Conservation (phyloP, 352 stramenopile species). For the Phytophthora chlamydospora region DNA sequence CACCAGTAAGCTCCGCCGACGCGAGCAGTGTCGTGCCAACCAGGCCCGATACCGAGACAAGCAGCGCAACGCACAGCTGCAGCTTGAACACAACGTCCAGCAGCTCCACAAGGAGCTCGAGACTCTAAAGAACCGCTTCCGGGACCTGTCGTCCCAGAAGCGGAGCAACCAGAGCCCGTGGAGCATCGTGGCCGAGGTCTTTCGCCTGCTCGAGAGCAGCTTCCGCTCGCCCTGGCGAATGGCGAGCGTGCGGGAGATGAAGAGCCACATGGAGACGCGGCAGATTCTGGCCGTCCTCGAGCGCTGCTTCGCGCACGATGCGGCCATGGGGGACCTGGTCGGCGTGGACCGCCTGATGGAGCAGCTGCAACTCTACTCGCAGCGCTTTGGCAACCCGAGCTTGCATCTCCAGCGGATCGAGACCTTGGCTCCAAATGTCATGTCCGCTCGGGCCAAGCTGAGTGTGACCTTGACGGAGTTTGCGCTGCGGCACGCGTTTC, state of each 20-base stretch:
- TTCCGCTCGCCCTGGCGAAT: slow-evolving; percentile 16
- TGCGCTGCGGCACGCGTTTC: slow-evolving; percentile 4
- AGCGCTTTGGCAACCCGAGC: slow-evolving; percentile 1
- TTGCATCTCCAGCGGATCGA: slow-evolving; percentile 9
- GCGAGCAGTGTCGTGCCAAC: slow-evolving; percentile 24
- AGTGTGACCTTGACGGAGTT: slow-evolving; percentile 12
- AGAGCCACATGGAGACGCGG: slow-evolving; percentile 3
- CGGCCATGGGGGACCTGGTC: slow-evolving; percentile 3
- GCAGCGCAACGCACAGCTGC: slow-evolving; percentile 11
- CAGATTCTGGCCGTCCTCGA: slow-evolving; percentile 13
- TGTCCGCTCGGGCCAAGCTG: neutral
- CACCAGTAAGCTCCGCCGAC: neutral
- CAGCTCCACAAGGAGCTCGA: slow-evolving; percentile 8
- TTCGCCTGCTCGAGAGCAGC: slow-evolving; percentile 17
- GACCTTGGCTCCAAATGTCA: neutral
- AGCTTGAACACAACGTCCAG: slow-evolving; percentile 12
- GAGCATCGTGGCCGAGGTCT: slow-evolving; percentile 17
- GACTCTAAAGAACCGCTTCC: neutral
- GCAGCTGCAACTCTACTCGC: slow-evolving; percentile 6
- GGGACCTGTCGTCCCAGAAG: neutral
- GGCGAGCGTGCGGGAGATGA: slow-evolving; percentile 7
- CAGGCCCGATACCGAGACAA: slow-evolving; percentile 33
- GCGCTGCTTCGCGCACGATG: slow-evolving; percentile 11
- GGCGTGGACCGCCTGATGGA: slow-evolving; percentile 7
- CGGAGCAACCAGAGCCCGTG: slow-evolving; percentile 21